Evolutionary conservation across 768 basidiomycete genomes (phyloP).

Genomic region (Lyophyllum shimeji): DNA sequence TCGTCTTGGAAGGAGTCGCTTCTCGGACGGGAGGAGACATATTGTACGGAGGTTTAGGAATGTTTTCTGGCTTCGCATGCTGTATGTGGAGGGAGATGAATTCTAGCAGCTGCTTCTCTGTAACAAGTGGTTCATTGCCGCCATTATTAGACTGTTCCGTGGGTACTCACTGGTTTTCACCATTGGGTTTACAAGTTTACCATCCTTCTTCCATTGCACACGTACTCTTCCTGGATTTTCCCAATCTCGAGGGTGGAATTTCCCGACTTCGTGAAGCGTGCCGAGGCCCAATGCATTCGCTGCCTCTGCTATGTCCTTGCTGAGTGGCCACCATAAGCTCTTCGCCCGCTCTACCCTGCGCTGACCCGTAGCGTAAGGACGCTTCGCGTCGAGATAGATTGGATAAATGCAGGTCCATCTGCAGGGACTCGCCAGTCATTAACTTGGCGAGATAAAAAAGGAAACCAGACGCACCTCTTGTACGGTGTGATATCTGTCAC

Average conservation of each 20-base stretch:
- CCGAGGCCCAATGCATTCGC: constrained; percentile 74
- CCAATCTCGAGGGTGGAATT: constrained; percentile 95
- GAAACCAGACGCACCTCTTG: constrained; percentile 59
- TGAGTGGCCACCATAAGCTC: constrained; percentile 93
- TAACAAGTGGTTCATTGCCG: not conserved
- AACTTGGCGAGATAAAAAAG: constrained; percentile 16
- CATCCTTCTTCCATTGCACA: constrained; percentile 90
- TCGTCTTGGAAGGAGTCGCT: constrained; percentile 27
- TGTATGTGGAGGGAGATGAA: constrained; percentile 76
- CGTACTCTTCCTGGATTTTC: constrained; percentile 96
- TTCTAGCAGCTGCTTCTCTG: constrained; percentile 82
- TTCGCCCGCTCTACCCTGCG: constrained; percentile 78
- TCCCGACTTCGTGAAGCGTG: constrained; percentile 85
- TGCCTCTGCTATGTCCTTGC: constrained; percentile 89
- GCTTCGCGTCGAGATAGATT: constrained; percentile 95
- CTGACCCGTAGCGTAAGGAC: constrained; percentile 79
- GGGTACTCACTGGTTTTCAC: constrained; percentile 73
- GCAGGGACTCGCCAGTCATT: constrained; percentile 16
- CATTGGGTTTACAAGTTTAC: constrained; percentile 56
- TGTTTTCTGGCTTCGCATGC: constrained; percentile 63
- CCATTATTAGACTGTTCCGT: not conserved
- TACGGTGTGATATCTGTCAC: constrained; percentile 80
- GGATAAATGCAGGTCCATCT: constrained; percentile 98
- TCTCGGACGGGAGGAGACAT: constrained; percentile 26
- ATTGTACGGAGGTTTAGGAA: constrained; percentile 65